Evolutionary conservation across 257 asterid genomes (phyloP).

Genomic region (Plantago ovata): DNA sequence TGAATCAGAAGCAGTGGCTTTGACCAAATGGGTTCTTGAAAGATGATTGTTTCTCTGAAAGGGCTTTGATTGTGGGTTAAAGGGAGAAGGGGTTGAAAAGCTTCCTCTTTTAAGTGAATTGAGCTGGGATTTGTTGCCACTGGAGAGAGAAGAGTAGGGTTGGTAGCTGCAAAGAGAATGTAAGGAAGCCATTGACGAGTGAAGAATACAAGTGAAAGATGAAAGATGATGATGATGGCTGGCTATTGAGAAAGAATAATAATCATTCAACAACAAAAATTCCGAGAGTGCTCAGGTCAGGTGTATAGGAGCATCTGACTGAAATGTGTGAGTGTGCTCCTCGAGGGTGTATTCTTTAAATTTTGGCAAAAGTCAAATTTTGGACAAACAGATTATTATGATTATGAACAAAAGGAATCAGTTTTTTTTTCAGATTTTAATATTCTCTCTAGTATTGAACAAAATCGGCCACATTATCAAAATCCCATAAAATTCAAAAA

Average conservation of each 20-base stretch:
- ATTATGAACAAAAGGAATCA: slow-evolving; percentile 12
- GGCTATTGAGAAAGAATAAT: slow-evolving; percentile 1
- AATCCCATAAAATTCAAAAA: too few species aligned
- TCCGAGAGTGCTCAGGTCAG: too few species aligned
- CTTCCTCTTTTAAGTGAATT: slow-evolving; percentile 37
- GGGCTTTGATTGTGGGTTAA: slow-evolving; percentile 26
- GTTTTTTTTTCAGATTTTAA: neutral
- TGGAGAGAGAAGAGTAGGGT: slow-evolving; percentile 29
- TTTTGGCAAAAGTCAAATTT: neutral
- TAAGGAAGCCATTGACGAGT: slow-evolving; percentile 47
- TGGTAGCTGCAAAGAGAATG: slow-evolving; percentile 51
- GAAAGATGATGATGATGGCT: too few species aligned
- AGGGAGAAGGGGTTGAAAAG: slow-evolving; percentile 32
- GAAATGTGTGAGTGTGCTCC: slow-evolving; percentile 23
- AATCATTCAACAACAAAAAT: too few species aligned
- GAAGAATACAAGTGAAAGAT: neutral
- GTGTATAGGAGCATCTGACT: too few species aligned
- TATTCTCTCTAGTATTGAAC: slow-evolving; percentile 12
- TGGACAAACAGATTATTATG: neutral
- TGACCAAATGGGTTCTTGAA: slow-evolving; percentile 33
- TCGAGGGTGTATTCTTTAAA: slow-evolving; percentile 21
- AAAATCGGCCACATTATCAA: too few species aligned
- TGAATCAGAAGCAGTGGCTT: slow-evolving; percentile 59
- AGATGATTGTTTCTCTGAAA: slow-evolving; percentile 28
- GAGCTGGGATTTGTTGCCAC: slow-evolving; percentile 33